Base-by-base conservation (phyloP, 805 yeast species). In the Barnettozyma siamensis region DNA sequence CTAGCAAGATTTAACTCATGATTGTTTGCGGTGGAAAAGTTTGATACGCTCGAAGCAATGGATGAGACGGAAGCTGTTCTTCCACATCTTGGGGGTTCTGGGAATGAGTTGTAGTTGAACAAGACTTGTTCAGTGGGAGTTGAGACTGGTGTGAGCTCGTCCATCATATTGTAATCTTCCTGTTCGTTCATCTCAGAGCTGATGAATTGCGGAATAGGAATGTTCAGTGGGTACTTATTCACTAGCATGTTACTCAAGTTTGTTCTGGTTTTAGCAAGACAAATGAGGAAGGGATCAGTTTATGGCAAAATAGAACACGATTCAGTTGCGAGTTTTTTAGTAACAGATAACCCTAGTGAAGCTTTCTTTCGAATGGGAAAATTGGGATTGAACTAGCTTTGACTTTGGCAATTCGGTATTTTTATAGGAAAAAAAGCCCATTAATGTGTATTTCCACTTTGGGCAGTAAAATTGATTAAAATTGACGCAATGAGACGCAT, bases 1-100 rank as follows among this genome's bases (percentile, higher is more conserved):
- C 46, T 46, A 4, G 54, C 36, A 24, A 50, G 45, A 36, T 50
- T 52, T 36, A 57, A 46, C 10, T 56, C 59, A 40, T 55, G 49
- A 31, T 40, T 34, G 5, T 41, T 34, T 3, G 5, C 41, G 3
- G 45, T 45, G 3, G 47, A 42, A 28, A 40, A 53, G 37, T 51
- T 54, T 18, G 59, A 52, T 13, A 53, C 52, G 2, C 54, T 46
- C 24, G 49, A 44, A 20, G 59, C 59, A 16, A 54, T 54, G 8
- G 53, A 47, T 2, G 57, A 49, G 13, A 54, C 57, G 3, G 57
- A 51, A 7, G 49, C 50, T 2, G 58, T 54, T 49, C 60, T 50
- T 7, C 48, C 53, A 31, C 44, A 54, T 16, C 44, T 40, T 12
- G 59, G 58, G 3, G 50, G 47, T 30, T 50, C 48, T n/a, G 49